These are phyloP conservation scores for Opeltia flavorubescens DNA, from an alignment of 495 filamentous ascomycete genomes.

Conservation along the genomic window DNA sequence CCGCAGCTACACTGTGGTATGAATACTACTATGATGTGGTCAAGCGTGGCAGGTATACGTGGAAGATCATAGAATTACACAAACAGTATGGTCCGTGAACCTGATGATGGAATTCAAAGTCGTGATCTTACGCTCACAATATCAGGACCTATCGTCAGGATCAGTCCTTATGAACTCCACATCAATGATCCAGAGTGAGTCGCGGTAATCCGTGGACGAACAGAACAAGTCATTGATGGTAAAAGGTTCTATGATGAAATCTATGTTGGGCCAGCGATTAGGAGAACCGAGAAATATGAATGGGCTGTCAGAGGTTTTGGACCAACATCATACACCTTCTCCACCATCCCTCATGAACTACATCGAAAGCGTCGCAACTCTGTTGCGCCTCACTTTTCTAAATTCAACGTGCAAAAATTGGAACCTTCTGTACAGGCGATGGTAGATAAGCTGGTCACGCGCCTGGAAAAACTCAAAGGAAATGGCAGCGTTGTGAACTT, in stretches of 20 bases:
- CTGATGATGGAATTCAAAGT: background rate
- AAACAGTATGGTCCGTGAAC: background rate
- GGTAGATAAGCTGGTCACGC: constrained; percentile 7
- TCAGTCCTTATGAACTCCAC: constrained; percentile 19
- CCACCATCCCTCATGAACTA: constrained; percentile 17
- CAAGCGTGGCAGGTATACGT: constrained; percentile 1
- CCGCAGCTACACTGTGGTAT: constrained; percentile 23
- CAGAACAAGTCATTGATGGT: constrained; percentile 4
- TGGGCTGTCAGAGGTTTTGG: background rate
- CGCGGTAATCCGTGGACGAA: constrained; percentile 3
- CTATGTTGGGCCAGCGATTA: background rate
- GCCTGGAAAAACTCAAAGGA: constrained; percentile 3
- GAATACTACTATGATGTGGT: constrained; percentile 11
- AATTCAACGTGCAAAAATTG: constrained; percentile 7
- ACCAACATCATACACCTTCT: background rate
- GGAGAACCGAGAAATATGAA: constrained; percentile 1
- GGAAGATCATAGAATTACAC: constrained; percentile 1
- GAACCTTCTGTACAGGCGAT: constrained; percentile 12
- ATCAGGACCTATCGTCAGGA: constrained; percentile 26
- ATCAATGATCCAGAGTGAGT: constrained; percentile 21
- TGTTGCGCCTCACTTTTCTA: constrained; percentile 28
- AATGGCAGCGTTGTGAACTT: constrained; percentile 20
- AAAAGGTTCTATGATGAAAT: constrained; percentile 5
- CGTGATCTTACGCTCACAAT: constrained; percentile 6
- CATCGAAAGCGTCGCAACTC: constrained; percentile 18